A percentile compares a stretch with the other conserved stretches of the same genome.
Evolutionary conservation across 352 stramenopile genomes (phyloP).

Genomic region (Thalassiosira hispida): DNA sequence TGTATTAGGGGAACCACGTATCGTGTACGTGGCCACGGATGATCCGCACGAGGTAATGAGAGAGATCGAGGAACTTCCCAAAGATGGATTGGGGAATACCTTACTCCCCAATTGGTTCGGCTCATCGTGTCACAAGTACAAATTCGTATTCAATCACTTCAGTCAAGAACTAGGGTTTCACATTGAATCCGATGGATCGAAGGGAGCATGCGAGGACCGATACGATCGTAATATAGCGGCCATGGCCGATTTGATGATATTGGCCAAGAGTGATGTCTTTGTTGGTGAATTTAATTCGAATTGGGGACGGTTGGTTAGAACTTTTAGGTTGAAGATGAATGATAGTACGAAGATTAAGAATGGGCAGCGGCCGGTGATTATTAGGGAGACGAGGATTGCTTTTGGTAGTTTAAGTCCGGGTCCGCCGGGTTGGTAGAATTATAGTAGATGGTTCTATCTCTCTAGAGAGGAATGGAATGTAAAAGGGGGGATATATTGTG

Average conservation of each 20-base stretch:
- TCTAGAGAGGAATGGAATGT: too few relatives aligned
- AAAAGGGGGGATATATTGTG: too few relatives aligned
- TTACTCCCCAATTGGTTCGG: conserved; percentile 1
- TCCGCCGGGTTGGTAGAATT: too few relatives aligned
- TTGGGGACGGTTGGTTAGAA: conserved; percentile 33
- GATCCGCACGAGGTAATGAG: conserved; percentile 13
- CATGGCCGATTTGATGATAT: conserved; percentile 57
- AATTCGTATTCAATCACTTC: conserved; percentile 21
- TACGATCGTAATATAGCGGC: conserved; percentile 51
- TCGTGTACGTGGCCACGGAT: conserved; percentile 41
- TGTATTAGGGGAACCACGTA: not conserved
- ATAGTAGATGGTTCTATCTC: too few relatives aligned
- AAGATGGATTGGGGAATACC: conserved; percentile 12
- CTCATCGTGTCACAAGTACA: conserved; percentile 17
- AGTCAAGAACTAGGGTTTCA: not conserved
- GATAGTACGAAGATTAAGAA: not conserved
- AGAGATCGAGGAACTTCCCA: conserved; percentile 27
- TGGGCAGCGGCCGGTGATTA: not conserved
- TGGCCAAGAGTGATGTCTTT: conserved; percentile 41
- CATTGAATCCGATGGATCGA: not conserved
- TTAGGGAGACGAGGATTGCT: not conserved
- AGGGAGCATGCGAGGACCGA: conserved; percentile 30
- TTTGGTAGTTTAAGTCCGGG: not conserved
- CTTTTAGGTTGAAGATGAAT: conserved; percentile 8
- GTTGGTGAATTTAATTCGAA: conserved; percentile 60